Evolutionary conservation across 257 asterid species (phyloP).

Genomic region (Vinca minor): DNA sequence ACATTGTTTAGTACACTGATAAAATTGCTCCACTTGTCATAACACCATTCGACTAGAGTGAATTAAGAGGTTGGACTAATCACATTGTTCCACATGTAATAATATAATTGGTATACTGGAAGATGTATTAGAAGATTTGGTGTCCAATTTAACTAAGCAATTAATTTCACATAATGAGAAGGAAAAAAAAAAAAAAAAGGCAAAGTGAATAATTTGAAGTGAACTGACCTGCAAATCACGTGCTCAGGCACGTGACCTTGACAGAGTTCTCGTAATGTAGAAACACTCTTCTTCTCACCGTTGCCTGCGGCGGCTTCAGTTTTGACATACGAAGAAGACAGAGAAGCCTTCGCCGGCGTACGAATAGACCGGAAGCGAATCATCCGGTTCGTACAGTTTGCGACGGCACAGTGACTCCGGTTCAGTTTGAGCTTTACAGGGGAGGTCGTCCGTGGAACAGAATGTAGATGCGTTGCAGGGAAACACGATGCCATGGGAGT

Average conservation of each 20-base stretch:
- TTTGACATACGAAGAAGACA: conserved; percentile 23
- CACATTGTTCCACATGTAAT: too few relatives aligned
- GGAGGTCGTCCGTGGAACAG: conserved; percentile 8
- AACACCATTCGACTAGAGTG: too few relatives aligned
- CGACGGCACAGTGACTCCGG: not conserved
- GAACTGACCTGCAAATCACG: conserved; percentile 54
- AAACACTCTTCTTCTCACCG: conserved; percentile 10
- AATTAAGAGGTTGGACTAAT: too few relatives aligned
- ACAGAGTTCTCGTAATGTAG: conserved; percentile 55
- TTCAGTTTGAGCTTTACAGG: not conserved
- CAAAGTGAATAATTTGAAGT: not conserved
- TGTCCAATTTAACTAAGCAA: too few relatives aligned
- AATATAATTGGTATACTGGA: too few relatives aligned
- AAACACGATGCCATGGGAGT: conserved; percentile 38
- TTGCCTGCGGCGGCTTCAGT: conserved; percentile 22
- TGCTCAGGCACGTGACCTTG: conserved; percentile 74
- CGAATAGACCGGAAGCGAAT: too few relatives aligned
- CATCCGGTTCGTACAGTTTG: conserved; percentile 9
- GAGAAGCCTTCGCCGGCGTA: conserved; percentile 35
- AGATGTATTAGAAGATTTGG: too few relatives aligned
- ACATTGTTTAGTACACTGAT: too few relatives aligned
- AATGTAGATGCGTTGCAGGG: conserved; percentile 35
- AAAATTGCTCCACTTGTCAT: too few relatives aligned
- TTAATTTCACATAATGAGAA: too few relatives aligned
- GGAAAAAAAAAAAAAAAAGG: not conserved